phyloP scores from a whole-genome alignment of 768 basidiomycete genomes.

The Antrodiella citrinella region DNA sequence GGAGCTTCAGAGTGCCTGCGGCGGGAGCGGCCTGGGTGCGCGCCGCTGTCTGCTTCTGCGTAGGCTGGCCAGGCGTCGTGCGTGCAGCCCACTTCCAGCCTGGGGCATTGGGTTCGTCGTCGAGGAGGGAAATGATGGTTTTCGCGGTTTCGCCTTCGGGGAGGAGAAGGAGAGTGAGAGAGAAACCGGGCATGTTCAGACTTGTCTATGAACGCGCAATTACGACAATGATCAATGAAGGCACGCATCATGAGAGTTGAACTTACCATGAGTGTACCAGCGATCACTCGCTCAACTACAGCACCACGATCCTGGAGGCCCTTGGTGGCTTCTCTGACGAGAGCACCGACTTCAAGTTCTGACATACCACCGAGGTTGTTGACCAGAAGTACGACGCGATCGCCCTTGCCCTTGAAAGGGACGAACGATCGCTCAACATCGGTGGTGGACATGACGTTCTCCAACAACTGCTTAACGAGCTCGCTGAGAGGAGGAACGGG shows the following conservation, averaged over 20 bases:
- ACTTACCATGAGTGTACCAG: conserved; percentile 83
- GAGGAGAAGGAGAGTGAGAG: conserved; percentile 72
- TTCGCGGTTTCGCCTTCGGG: conserved; percentile 38
- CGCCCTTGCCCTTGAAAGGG: conserved; percentile 56
- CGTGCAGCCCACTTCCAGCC: conserved; percentile 81
- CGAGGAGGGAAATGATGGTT: conserved; percentile 53
- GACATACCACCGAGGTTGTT: conserved; percentile 87
- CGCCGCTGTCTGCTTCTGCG: conserved; percentile 1
- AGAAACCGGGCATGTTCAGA: conserved; percentile 91
- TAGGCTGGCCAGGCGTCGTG: conserved; percentile 24
- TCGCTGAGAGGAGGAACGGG: conserved; percentile 65
- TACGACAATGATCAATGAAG: too few species aligned
- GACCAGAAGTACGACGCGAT: conserved; percentile 70
- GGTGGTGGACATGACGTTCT: conserved; percentile 58
- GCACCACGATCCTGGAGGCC: conserved; percentile 51
- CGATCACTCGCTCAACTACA: conserved; percentile 51
- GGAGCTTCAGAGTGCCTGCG: conserved; percentile 16
- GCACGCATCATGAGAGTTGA: not conserved
- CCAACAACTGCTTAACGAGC: conserved; percentile 63
- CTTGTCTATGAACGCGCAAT: conserved; percentile 73
- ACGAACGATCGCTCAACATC: conserved; percentile 77
- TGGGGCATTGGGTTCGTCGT: conserved; percentile 57
- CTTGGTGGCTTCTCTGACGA: conserved; percentile 53
- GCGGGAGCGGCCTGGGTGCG: conserved; percentile 1
- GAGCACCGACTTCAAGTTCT: conserved; percentile 69